These are phyloP conservation scores for Ormosia semicastrata DNA, from an alignment of 306 rosid species.

Conservation along the genomic window DNA sequence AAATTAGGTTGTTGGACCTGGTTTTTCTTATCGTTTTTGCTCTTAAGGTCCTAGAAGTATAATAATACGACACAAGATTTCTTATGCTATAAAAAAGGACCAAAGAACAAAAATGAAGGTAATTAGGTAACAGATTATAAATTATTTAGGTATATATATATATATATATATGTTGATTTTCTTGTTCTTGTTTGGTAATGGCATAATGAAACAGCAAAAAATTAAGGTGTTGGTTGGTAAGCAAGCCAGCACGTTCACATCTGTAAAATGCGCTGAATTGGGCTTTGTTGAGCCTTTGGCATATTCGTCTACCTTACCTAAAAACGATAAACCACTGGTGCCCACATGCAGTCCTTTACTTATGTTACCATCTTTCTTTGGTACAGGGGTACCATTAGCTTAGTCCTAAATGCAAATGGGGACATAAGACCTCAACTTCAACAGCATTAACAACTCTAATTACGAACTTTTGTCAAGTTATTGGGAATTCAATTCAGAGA, in stretches of 20 bases:
- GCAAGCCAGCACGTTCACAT: slow-evolving; percentile 37
- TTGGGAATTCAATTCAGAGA: not conserved
- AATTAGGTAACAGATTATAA: slow-evolving; percentile 13
- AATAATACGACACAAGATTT: not conserved
- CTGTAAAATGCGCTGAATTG: slow-evolving; percentile 23
- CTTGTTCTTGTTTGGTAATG: slow-evolving; percentile 30
- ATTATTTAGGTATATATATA: slow-evolving; percentile 24
- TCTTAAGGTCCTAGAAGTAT: slow-evolving; percentile 6
- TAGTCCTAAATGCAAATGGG: slow-evolving; percentile 44
- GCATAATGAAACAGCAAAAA: slow-evolving; percentile 35
- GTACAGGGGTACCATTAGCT: slow-evolving; percentile 28
- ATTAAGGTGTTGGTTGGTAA: slow-evolving; percentile 65
- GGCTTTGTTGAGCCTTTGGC: slow-evolving; percentile 22
- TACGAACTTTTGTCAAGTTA: slow-evolving; percentile 26
- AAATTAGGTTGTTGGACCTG: slow-evolving; percentile 22
- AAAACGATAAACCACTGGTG: slow-evolving; percentile 10
- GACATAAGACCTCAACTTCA: slow-evolving; percentile 11
- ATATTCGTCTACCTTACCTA: slow-evolving; percentile 9
- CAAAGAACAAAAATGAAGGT: not conserved
- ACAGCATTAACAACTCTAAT: slow-evolving; percentile 15
- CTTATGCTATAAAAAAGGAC: not conserved
- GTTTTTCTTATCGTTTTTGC: not conserved
- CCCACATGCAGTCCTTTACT: slow-evolving; percentile 45
- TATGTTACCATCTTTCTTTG: slow-evolving; percentile 24
- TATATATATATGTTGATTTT: slow-evolving; percentile 40